Conservation (phyloP, 2,329 filamentous ascomycete species). For the Zasmidium angulare region DNA sequence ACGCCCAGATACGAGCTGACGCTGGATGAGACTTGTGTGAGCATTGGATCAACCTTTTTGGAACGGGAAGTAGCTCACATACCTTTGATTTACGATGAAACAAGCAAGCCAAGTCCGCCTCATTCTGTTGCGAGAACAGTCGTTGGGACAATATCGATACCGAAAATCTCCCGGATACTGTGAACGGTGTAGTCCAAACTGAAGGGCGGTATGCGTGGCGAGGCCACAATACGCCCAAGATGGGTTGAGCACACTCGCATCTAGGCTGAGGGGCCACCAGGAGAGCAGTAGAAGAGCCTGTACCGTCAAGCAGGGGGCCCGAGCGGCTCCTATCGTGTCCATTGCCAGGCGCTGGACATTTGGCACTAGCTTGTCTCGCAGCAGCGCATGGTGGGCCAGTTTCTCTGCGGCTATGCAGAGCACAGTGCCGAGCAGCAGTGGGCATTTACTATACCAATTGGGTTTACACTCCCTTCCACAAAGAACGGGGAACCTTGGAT, state of each 20-base stretch:
- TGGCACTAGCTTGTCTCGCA: not conserved
- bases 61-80: not conserved
- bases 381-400: not conserved
- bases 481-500: constrained; percentile 8
- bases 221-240: constrained; percentile 10
- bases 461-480: not conserved
- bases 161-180: constrained; percentile 7
- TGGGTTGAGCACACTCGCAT: constrained; percentile 5
- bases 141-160: not conserved
- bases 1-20: constrained; percentile 5
- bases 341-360: constrained; percentile 6
- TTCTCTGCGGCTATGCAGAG: constrained; percentile 5
- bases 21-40: not conserved
- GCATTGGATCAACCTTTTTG: too few relatives aligned
- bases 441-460: constrained; percentile 4
- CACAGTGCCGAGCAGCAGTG: constrained; percentile 6
- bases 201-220: constrained; percentile 6
- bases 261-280: constrained; percentile 9
- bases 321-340: constrained; percentile 1
- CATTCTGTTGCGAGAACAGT: not conserved
- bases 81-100: constrained; percentile 10
- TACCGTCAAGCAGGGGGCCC: constrained; percentile 2
- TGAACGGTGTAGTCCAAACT: constrained; percentile 9
- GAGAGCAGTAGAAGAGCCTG: constrained; percentile 5
- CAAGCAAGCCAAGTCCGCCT: constrained; percentile 6